Conservation (phyloP, 2,329 filamentous ascomycete genomes). For the Cytospora piceae region DNA sequence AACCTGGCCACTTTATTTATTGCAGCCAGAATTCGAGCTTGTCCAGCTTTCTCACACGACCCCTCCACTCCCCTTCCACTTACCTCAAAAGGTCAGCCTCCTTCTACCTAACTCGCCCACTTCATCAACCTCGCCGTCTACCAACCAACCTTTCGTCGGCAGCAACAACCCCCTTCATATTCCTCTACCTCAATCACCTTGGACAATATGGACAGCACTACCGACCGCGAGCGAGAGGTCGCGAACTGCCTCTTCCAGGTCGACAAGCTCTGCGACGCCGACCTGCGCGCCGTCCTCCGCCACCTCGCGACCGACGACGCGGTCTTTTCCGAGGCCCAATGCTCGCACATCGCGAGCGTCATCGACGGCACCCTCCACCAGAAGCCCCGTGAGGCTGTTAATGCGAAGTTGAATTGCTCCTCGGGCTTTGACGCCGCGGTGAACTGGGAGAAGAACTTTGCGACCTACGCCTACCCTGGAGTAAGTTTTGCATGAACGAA, state of each 20-base stretch:
- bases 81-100: no score
- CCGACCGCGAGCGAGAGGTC: slow-evolving; percentile 8
- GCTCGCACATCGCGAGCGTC: slow-evolving; percentile 8
- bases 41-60: no score
- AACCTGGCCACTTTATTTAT: no score
- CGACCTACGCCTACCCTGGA: not conserved
- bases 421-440: not conserved
- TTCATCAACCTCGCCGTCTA: not conserved
- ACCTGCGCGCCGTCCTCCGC: not conserved
- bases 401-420: not conserved
- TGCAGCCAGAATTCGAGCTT: no score
- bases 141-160: not conserved
- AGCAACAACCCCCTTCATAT: not conserved
- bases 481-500: not conserved
- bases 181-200: not conserved
- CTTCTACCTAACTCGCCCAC: no score
- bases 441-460: slow-evolving; percentile 4
- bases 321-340: not conserved
- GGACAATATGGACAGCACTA: not conserved
- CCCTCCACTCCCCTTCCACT: no score
- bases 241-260: slow-evolving; percentile 5
- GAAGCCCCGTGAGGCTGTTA: not conserved
- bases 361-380: slow-evolving; percentile 9
- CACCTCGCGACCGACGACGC: slow-evolving; percentile 12
- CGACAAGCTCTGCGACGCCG: not conserved